Conservation (phyloP, 1,139 yeast genomes). For the Protomyces macrosporus region DNA sequence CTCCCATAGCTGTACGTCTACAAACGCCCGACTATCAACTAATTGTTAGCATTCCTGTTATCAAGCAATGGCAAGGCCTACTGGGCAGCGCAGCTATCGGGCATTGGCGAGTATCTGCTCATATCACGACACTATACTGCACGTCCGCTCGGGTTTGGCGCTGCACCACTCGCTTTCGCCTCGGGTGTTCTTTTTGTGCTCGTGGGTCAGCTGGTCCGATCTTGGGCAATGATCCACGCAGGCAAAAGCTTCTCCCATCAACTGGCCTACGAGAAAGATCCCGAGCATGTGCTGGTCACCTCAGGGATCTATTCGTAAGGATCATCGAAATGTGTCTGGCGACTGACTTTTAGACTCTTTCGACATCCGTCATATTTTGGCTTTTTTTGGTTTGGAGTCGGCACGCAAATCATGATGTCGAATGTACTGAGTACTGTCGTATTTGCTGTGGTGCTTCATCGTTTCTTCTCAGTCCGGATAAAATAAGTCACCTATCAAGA, state of each 20-base stretch:
- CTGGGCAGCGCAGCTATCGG: constrained; percentile 55
- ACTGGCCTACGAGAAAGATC: constrained; percentile 51
- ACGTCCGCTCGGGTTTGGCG: neutral
- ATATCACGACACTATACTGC: constrained; percentile 35
- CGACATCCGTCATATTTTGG: constrained; percentile 94
- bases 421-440: constrained; percentile 55
- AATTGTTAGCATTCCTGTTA: constrained; percentile 49
- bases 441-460: constrained; percentile 52
- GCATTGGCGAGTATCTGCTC: constrained; percentile 47
- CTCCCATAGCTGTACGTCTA: constrained; percentile 49
- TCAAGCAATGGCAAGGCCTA: constrained; percentile 65
- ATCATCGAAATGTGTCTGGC: neutral
- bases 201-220: constrained; percentile 62
- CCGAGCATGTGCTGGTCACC: constrained; percentile 62
- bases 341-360: neutral
- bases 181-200: constrained; percentile 49
- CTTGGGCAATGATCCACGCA: constrained; percentile 82
- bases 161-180: constrained; percentile 32
- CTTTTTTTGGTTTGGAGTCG: constrained; percentile 89
- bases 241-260: constrained; percentile 82
- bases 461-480: constrained; percentile 72
- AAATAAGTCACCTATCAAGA: constrained; percentile 45
- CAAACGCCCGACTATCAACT: neutral
- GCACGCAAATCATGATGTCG: constrained; percentile 64
- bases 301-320: constrained; percentile 57